A percentile compares a stretch with the other conserved stretches of the same genome.
Evolutionary conservation across 2,329 filamentous ascomycete genomes (phyloP).

Genomic region (Phoma sp.): DNA sequence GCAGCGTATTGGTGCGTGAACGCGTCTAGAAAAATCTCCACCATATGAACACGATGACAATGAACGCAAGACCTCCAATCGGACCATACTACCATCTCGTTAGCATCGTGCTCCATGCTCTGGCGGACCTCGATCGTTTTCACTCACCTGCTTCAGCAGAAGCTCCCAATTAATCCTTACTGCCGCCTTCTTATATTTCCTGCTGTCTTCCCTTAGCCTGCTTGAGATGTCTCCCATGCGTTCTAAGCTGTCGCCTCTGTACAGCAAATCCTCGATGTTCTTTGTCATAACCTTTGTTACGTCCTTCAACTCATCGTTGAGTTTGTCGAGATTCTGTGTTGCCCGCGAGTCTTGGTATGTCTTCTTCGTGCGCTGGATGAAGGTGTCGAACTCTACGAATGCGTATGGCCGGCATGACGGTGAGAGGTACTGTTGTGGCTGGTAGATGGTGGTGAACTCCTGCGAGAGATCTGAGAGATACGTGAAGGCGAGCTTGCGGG

Average conservation of each 20-base stretch:
- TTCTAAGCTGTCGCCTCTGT: slow-evolving; percentile 91
- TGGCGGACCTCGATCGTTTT: not conserved
- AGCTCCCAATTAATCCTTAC: slow-evolving; percentile 98
- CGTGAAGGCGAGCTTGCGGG: slow-evolving; percentile 96
- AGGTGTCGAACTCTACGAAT: slow-evolving; percentile 97
- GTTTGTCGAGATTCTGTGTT: slow-evolving; percentile 87
- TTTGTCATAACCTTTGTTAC: slow-evolving; percentile 99
- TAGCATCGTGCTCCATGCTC: slow-evolving; percentile 16
- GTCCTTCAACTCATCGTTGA: slow-evolving; percentile 96
- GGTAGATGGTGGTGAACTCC: slow-evolving; percentile 91
- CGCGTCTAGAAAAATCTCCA: slow-evolving; percentile 82
- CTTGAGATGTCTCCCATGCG: slow-evolving; percentile 95
- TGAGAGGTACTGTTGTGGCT: slow-evolving; percentile 72
- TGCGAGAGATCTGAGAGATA: slow-evolving; percentile 91
- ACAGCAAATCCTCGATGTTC: slow-evolving; percentile 97
- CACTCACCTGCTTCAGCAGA: slow-evolving; percentile 79
- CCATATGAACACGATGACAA: slow-evolving; percentile 87
- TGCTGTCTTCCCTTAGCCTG: slow-evolving; percentile 86
- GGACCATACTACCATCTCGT: slow-evolving; percentile 73
- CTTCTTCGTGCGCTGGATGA: slow-evolving; percentile 90
- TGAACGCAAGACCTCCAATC: slow-evolving; percentile 78
- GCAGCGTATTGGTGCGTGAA: not conserved
- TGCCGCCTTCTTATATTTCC: slow-evolving; percentile 90
- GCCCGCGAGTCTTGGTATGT: slow-evolving; percentile 94
- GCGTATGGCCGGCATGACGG: slow-evolving; percentile 86